Conservation (phyloP, 1,284 basidiomycete species). For the Ganoderma boninense region DNA sequence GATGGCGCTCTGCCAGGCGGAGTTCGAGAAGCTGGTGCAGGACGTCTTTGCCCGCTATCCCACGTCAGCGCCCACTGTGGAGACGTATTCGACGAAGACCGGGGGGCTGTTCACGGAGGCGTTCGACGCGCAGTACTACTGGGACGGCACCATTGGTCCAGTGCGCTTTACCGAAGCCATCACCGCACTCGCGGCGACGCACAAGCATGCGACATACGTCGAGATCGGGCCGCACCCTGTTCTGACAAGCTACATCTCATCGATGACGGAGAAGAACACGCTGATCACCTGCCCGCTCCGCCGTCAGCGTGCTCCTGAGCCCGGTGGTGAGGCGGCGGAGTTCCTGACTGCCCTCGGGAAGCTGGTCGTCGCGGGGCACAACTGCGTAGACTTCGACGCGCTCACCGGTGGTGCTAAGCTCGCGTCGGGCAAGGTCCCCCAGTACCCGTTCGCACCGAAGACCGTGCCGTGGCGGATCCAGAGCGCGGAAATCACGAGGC, state of each 20-base stretch:
- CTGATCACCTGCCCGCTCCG: slow-evolving; percentile 43
- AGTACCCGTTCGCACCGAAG: slow-evolving; percentile 30
- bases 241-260: slow-evolving; percentile 43
- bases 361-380: slow-evolving; percentile 20
- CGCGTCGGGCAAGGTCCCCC: neutral
- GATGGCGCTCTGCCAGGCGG: slow-evolving; percentile 43
- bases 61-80: slow-evolving; percentile 23
- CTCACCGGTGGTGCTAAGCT: slow-evolving; percentile 18
- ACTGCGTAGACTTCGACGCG: slow-evolving; percentile 24
- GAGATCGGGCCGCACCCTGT: slow-evolving; percentile 49
- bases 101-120: slow-evolving; percentile 31
- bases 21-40: slow-evolving; percentile 34
- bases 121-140: slow-evolving; percentile 45
- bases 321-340: slow-evolving; percentile 9
- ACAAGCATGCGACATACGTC: slow-evolving; percentile 38
- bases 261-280: slow-evolving; percentile 24
- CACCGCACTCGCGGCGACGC: slow-evolving; percentile 25
- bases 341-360: slow-evolving; percentile 22
- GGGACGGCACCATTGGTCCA: slow-evolving; percentile 43
- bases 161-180: slow-evolving; percentile 44
- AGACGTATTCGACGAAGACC: slow-evolving; percentile 40
- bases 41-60: slow-evolving; percentile 40
- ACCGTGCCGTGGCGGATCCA: slow-evolving; percentile 14
- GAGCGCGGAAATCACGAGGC: slow-evolving; percentile 21
- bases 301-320: slow-evolving; percentile 32